Conservation (phyloP, 805 yeast species). For the Candida schatavii region DNA sequence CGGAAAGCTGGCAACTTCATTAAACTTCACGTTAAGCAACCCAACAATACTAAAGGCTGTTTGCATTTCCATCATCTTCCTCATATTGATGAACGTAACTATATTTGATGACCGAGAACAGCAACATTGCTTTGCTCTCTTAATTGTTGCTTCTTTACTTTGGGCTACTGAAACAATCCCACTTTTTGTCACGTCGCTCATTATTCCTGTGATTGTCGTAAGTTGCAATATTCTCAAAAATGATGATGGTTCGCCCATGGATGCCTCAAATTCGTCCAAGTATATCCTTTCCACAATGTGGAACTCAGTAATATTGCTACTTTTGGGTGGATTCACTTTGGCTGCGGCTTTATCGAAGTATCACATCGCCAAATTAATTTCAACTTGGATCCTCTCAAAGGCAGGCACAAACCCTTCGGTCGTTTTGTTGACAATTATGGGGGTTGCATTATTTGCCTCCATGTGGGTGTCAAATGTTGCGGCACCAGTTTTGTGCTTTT, state of each 20-base stretch:
- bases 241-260: conserved; percentile 44
- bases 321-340: conserved; percentile 53
- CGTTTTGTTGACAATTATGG: conserved; percentile 48
- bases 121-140: conserved; percentile 65
- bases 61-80: conserved; percentile 48
- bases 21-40: conserved; percentile 30
- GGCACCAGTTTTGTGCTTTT: conserved; percentile 53
- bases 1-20: conserved; percentile 8
- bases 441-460: conserved; percentile 49
- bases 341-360: conserved; percentile 56
- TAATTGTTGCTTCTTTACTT: conserved; percentile 74
- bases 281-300: conserved; percentile 50
- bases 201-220: conserved; percentile 81
- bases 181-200: conserved; percentile 79
- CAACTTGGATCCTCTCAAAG: conserved; percentile 46
- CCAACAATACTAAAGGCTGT: conserved; percentile 42
- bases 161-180: conserved; percentile 98
- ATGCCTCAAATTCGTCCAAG: conserved; percentile 39
- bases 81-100: conserved; percentile 25
- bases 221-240: conserved; percentile 66
- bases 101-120: conserved; percentile 37
- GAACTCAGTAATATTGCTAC: conserved; percentile 50
- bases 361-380: conserved; percentile 48
- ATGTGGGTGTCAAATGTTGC: conserved; percentile 62
- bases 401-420: conserved; percentile 52